Conservation (phyloP, 352 stramenopile genomes). For the Phytophthora quininea region DNA sequence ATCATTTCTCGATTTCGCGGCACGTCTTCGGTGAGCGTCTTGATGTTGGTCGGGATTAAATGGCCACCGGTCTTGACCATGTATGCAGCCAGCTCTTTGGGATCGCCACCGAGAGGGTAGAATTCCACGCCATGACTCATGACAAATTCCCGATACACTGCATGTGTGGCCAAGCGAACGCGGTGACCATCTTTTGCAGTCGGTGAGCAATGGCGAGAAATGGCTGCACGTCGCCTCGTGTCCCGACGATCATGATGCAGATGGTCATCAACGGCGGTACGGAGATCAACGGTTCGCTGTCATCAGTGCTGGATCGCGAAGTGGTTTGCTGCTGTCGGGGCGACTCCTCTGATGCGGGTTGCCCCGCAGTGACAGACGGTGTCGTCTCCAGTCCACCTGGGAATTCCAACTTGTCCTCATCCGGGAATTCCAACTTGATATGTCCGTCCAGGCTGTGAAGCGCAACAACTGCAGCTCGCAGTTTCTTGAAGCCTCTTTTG, state of each 20-base stretch:
- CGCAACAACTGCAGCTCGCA: slow-evolving; percentile 16
- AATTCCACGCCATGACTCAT: slow-evolving; percentile 68
- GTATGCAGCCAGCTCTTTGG: slow-evolving; percentile 77
- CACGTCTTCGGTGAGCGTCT: slow-evolving; percentile 60
- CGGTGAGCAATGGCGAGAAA: slow-evolving; percentile 81
- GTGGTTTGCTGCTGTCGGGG: background rate
- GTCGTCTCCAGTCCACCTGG: slow-evolving; percentile 23
- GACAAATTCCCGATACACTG: slow-evolving; percentile 81
- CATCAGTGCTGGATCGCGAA: background rate
- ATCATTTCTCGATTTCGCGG: slow-evolving; percentile 88
- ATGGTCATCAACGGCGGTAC: slow-evolving; percentile 52
- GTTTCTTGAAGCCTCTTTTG: slow-evolving; percentile 3
- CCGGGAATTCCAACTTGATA: slow-evolving; percentile 47
- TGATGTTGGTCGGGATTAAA: slow-evolving; percentile 64
- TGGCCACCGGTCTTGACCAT: slow-evolving; percentile 88
- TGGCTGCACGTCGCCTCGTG: slow-evolving; percentile 76
- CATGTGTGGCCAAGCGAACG: slow-evolving; percentile 90
- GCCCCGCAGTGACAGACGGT: background rate
- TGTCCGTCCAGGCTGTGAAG: slow-evolving; percentile 37
- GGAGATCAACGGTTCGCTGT: slow-evolving; percentile 5
- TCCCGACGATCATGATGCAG: slow-evolving; percentile 88
- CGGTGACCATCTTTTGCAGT: slow-evolving; percentile 84
- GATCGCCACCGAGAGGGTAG: slow-evolving; percentile 67
- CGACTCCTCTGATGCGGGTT: background rate
- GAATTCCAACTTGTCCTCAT: slow-evolving; percentile 35